Evolutionary conservation across 2,329 filamentous ascomycete species (phyloP).

Genomic region (Mycocentrospora acerina): DNA sequence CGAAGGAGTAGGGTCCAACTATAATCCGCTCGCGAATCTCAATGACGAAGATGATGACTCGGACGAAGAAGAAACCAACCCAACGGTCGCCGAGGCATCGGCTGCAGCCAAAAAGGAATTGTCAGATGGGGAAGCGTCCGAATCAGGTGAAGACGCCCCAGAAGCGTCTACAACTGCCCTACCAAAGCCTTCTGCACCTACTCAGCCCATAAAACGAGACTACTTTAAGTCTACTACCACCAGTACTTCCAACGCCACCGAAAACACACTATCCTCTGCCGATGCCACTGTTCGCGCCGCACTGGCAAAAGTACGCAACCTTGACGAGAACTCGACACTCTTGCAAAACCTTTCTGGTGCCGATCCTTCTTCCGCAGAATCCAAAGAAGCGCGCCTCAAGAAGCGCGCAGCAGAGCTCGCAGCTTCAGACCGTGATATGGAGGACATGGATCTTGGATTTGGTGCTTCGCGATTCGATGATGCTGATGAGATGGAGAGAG

Average conservation of each 20-base stretch:
- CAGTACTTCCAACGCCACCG: slow-evolving; percentile 21
- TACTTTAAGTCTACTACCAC: slow-evolving; percentile 20
- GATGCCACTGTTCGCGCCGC: slow-evolving; percentile 82
- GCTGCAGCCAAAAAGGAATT: slow-evolving; percentile 3
- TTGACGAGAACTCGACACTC: slow-evolving; percentile 49
- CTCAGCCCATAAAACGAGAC: slow-evolving; percentile 19
- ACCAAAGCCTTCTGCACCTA: slow-evolving; percentile 2
- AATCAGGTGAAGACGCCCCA: slow-evolving; percentile 5
- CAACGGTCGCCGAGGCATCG: slow-evolving; percentile 2
- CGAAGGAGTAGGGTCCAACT: slow-evolving; percentile 59
- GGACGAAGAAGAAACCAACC: slow-evolving; percentile 39
- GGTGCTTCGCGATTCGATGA: slow-evolving; percentile 85
- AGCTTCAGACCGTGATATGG: slow-evolving; percentile 73
- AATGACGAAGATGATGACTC: slow-evolving; percentile 51
- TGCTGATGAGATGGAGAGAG: slow-evolving; percentile 74
- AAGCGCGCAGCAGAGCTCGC: slow-evolving; percentile 66
- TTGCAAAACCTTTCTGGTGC: slow-evolving; percentile 42
- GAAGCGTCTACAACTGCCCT: slow-evolving; percentile 3
- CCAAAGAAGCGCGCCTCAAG: slow-evolving; percentile 68
- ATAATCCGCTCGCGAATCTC: slow-evolving; percentile 59
- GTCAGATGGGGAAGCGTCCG: slow-evolving; percentile 1
- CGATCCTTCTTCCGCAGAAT: slow-evolving; percentile 38
- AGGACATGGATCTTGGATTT: slow-evolving; percentile 94
- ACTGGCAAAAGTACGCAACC: slow-evolving; percentile 71
- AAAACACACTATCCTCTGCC: slow-evolving; percentile 48